These are phyloP conservation scores for Sonneratia alba DNA, from an alignment of 345 rosid species.

Conservation along the genomic window DNA sequence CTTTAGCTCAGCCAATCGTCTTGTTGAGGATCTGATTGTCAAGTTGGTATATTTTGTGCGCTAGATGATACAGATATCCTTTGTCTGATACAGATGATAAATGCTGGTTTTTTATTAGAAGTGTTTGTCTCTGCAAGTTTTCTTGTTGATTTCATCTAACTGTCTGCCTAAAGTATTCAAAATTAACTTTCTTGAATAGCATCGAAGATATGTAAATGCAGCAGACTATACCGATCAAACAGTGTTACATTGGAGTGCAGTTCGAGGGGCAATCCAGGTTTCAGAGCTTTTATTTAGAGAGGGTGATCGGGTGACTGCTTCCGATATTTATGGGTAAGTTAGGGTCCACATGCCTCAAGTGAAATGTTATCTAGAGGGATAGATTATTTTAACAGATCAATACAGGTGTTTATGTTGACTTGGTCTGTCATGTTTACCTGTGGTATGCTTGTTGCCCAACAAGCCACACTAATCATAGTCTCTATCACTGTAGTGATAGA, in stretches of 20 bases:
- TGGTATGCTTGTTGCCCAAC: not conserved
- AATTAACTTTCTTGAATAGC: conserved; percentile 32
- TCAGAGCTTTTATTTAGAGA: conserved; percentile 79
- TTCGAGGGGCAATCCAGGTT: conserved; percentile 83
- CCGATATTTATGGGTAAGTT: conserved; percentile 91
- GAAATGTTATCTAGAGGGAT: not conserved
- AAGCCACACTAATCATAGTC: not conserved
- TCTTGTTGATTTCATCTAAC: not conserved
- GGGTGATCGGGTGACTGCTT: conserved; percentile 64
- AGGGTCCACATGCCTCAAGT: conserved; percentile 6
- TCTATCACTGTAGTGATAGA: not conserved
- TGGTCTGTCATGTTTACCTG: not conserved
- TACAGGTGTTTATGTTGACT: not conserved
- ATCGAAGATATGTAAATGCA: conserved; percentile 80
- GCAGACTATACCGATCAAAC: conserved; percentile 88
- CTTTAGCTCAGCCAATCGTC: not conserved
- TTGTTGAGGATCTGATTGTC: not conserved
- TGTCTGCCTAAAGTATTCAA: not conserved
- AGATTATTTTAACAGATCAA: not conserved
- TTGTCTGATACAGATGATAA: not conserved
- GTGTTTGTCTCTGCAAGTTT: not conserved
- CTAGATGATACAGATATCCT: not conserved
- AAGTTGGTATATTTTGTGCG: not conserved
- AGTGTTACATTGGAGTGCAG: conserved; percentile 99
- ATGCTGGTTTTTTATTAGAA: not conserved